Conservation (phyloP, 768 basidiomycete genomes). For the Tylopilus sp. region DNA sequence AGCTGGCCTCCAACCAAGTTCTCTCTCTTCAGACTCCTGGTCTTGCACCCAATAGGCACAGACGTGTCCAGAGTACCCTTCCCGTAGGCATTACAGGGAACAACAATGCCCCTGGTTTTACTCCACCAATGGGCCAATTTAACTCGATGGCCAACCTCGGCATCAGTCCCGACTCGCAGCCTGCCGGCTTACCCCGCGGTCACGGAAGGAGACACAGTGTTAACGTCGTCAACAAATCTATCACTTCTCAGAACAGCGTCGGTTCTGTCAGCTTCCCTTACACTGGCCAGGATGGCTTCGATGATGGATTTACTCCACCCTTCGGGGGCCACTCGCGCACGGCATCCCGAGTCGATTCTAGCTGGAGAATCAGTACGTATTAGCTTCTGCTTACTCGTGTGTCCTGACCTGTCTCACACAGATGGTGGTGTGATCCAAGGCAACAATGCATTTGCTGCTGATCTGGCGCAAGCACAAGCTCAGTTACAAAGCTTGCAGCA, state of each 20-base stretch:
- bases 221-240: slow-evolving; percentile 80
- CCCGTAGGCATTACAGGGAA: slow-evolving; percentile 52
- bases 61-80: slow-evolving; percentile 84
- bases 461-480: slow-evolving; percentile 95
- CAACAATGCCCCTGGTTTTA: slow-evolving; percentile 34
- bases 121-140: slow-evolving; percentile 60
- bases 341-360: slow-evolving; percentile 72
- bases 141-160: slow-evolving; percentile 47
- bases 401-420: slow-evolving; percentile 27
- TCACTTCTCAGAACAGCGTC: slow-evolving; percentile 39
- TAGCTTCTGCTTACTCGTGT: not conserved
- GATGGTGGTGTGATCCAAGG: slow-evolving; percentile 73
- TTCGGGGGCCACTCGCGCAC: slow-evolving; percentile 73
- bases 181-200: slow-evolving; percentile 68
- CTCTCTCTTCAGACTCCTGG: slow-evolving; percentile 77
- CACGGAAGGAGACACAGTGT: slow-evolving; percentile 90
- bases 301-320: slow-evolving; percentile 72
- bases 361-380: slow-evolving; percentile 85
- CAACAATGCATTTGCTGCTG: slow-evolving; percentile 64
- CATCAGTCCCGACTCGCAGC: slow-evolving; percentile 63
- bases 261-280: slow-evolving; percentile 52
- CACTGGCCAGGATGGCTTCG: slow-evolving; percentile 61
- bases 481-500: slow-evolving; percentile 95
- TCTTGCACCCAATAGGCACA: slow-evolving; percentile 67
- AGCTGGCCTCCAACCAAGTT: slow-evolving; percentile 84